Percentiles rank a stretch among this genome's conserved stretches.
Evolutionary conservation across 306 rosid genomes (phyloP).

Genomic region (Prunus campanulata): DNA sequence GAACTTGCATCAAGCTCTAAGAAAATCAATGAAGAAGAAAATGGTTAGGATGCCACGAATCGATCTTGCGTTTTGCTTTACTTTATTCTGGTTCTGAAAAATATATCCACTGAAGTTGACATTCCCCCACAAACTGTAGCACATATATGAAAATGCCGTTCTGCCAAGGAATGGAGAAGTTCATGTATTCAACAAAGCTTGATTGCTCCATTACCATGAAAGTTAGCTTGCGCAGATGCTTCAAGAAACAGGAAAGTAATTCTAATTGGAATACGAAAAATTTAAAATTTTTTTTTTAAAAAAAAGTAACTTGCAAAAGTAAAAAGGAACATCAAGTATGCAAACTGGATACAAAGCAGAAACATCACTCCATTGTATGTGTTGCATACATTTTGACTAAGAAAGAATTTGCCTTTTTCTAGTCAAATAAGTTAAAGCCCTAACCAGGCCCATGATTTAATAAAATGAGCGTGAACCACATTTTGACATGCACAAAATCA

Average conservation of each 20-base stretch:
- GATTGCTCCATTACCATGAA: neutral
- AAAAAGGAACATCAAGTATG: neutral
- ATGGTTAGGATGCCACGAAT: neutral
- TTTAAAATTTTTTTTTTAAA: too few species aligned
- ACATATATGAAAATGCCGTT: neutral
- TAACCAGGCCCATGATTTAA: too few species aligned
- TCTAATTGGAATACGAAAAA: neutral
- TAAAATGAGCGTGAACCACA: too few species aligned
- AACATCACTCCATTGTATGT: neutral
- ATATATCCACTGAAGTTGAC: neutral
- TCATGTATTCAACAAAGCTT: neutral
- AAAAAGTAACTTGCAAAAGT: neutral
- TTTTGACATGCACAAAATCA: too few species aligned
- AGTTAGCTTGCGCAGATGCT: neutral
- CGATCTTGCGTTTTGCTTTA: neutral
- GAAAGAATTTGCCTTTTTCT: too few species aligned
- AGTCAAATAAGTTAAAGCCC: too few species aligned
- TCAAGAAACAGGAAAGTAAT: constrained; percentile 12
- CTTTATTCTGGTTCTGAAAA: constrained; percentile 2
- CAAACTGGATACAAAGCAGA: neutral
- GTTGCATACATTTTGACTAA: neutral
- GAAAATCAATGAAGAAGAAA: neutral
- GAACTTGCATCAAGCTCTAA: neutral
- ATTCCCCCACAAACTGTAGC: neutral
- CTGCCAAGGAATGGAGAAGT: neutral